phyloP scores from a whole-genome alignment of 441 rosid species.

The Aquilaria agallochum region DNA sequence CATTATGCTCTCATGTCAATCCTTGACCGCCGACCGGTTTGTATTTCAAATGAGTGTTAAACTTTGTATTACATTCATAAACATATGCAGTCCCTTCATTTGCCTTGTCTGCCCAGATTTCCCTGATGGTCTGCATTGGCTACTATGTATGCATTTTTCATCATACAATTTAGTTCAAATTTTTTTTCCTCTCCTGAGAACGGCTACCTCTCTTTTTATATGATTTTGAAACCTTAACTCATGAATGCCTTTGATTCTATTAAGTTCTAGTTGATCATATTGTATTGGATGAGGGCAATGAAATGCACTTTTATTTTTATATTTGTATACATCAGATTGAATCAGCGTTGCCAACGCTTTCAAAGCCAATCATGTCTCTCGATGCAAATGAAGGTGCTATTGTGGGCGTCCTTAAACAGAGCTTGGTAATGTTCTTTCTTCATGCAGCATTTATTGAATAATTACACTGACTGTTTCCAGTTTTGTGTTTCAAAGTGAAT shows the following conservation, averaged over 20 bases:
- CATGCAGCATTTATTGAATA: slow-evolving; percentile 8
- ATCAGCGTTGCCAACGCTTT: slow-evolving; percentile 85
- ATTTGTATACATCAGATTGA: slow-evolving; percentile 61
- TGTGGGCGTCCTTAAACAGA: slow-evolving; percentile 87
- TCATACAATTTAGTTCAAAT: no score
- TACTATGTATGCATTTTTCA: neutral
- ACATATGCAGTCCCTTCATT: no score
- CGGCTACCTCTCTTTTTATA: no score
- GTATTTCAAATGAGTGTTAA: slow-evolving; percentile 11
- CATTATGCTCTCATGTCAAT: slow-evolving; percentile 75
- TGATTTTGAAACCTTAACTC: slow-evolving; percentile 9
- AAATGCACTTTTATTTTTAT: neutral
- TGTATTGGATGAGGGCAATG: no score
- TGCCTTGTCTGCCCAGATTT: no score
- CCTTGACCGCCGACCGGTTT: slow-evolving; percentile 86
- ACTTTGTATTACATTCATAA: slow-evolving; percentile 1
- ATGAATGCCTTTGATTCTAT: slow-evolving; percentile 1
- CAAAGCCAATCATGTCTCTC: slow-evolving; percentile 92
- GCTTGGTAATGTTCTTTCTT: slow-evolving; percentile 55
- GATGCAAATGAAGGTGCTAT: slow-evolving; percentile 97
- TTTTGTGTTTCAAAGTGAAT: neutral
- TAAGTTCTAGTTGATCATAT: no score
- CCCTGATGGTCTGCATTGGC: neutral
- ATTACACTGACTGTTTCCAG: neutral
- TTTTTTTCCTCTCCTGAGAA: no score